Evolutionary conservation across 1,139 yeast species (phyloP).

Genomic region (Suhomyces bolitotheri): DNA sequence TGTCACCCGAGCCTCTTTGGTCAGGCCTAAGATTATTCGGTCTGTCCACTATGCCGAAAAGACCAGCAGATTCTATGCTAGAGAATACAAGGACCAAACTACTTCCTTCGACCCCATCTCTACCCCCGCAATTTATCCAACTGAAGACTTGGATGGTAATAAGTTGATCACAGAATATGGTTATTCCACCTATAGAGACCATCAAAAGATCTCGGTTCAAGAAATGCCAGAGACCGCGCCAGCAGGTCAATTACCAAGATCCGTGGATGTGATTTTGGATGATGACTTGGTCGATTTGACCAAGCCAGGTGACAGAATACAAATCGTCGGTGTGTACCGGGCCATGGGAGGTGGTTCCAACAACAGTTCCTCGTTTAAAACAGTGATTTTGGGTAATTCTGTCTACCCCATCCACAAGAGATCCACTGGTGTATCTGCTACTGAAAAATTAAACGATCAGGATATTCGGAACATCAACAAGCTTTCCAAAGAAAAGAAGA

Average conservation of each 20-base stretch:
- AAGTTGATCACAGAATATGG: conserved; percentile 91
- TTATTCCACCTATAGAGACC: conserved; percentile 88
- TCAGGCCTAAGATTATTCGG: conserved; percentile 86
- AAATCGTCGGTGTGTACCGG: conserved; percentile 90
- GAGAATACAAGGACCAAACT: conserved; percentile 92
- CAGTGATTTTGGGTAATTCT: conserved; percentile 83
- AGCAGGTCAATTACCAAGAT: conserved; percentile 95
- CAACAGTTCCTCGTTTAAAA: conserved; percentile 69
- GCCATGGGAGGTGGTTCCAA: conserved; percentile 81
- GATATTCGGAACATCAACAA: conserved; percentile 88
- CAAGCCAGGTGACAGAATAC: conserved; percentile 96
- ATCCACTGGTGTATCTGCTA: conserved; percentile 80
- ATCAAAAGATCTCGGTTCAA: conserved; percentile 89
- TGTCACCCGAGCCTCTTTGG: conserved; percentile 89
- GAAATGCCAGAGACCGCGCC: conserved; percentile 99
- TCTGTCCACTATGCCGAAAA: conserved; percentile 93
- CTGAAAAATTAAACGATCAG: conserved; percentile 71
- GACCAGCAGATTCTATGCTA: conserved; percentile 80
- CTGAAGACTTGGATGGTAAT: conserved; percentile 90
- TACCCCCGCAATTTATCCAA: conserved; percentile 88
- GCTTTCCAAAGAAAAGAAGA: conserved; percentile 60
- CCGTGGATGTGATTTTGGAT: conserved; percentile 86
- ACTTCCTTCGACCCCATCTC: conserved; percentile 84
- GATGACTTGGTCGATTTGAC: conserved; percentile 91
- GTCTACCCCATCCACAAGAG: conserved; percentile 87